phyloP scores from a whole-genome alignment of 2,329 filamentous ascomycete species.

The Aspergillus niger region DNA sequence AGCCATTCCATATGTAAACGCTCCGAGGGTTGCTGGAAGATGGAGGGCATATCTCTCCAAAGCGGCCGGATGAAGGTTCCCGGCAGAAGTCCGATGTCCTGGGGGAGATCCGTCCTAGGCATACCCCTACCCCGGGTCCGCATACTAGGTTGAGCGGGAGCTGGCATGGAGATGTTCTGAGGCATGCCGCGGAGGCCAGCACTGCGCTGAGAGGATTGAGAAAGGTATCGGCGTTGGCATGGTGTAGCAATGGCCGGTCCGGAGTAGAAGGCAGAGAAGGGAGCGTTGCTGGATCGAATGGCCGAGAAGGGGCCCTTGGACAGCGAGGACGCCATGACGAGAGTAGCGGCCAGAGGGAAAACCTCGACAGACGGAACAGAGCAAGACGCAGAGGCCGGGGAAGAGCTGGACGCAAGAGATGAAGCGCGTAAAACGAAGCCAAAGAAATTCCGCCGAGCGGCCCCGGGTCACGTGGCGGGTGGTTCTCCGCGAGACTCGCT shows the following conservation, averaged over 20 bases:
- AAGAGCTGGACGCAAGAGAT: neutral
- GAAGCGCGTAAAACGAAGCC: slow-evolving; percentile 1
- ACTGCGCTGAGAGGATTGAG: slow-evolving; percentile 30
- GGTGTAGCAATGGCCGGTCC: slow-evolving; percentile 15
- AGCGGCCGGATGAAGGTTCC: slow-evolving; percentile 45
- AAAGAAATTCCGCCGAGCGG: slow-evolving; percentile 21
- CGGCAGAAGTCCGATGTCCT: slow-evolving; percentile 50
- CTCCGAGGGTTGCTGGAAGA: slow-evolving; percentile 41
- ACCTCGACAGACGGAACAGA: slow-evolving; percentile 11
- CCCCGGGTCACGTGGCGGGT: slow-evolving; percentile 10
- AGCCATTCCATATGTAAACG: slow-evolving; percentile 44
- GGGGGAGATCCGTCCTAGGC: slow-evolving; percentile 37
- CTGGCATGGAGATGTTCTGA: slow-evolving; percentile 29
- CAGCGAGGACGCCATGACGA: slow-evolving; percentile 38
- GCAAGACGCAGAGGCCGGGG: neutral
- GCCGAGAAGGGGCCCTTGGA: slow-evolving; percentile 25
- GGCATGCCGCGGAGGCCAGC: slow-evolving; percentile 18
- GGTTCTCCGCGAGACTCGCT: slow-evolving; percentile 8
- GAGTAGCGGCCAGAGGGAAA: slow-evolving; percentile 11
- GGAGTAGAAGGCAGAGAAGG: slow-evolving; percentile 9
- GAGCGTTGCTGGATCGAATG: slow-evolving; percentile 20
- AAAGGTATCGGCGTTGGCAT: slow-evolving; percentile 39
- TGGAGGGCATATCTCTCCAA: slow-evolving; percentile 43
- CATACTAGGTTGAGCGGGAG: slow-evolving; percentile 43
- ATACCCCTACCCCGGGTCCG: slow-evolving; percentile 36